A percentile compares a stretch with the other conserved stretches of the same genome.
Evolutionary conservation across 2,329 filamentous ascomycete species (phyloP).

Genomic region (Phialophora verrucosa): DNA sequence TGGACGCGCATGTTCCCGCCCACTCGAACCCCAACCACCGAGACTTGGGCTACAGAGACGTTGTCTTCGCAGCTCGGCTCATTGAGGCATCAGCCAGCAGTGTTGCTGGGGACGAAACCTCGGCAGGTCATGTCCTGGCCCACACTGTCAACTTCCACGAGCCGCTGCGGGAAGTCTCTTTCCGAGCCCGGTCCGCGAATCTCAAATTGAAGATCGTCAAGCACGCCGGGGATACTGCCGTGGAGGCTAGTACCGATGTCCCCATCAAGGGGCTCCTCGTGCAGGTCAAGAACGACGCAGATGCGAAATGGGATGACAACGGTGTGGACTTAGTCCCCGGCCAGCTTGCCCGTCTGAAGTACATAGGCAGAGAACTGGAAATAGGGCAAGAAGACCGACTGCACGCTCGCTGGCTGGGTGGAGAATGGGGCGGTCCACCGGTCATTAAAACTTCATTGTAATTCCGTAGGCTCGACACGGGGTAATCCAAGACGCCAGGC

Average conservation of each 20-base stretch:
- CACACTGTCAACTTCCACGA: slow-evolving; percentile 12
- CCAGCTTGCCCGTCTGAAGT: slow-evolving; percentile 1
- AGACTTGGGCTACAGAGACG: background rate
- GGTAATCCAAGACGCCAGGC: background rate
- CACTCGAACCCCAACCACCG: background rate
- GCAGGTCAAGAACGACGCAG: slow-evolving; percentile 8
- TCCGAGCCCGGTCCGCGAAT: background rate
- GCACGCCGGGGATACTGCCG: background rate
- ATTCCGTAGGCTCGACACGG: background rate
- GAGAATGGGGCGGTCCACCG: background rate
- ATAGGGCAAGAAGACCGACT: slow-evolving; percentile 9
- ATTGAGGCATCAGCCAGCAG: background rate
- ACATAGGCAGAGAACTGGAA: background rate
- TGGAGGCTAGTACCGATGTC: slow-evolving; percentile 4
- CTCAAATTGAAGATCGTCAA: slow-evolving; percentile 8
- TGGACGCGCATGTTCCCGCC: background rate
- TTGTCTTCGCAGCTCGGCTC: slow-evolving; percentile 10
- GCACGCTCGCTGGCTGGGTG: slow-evolving; percentile 12
- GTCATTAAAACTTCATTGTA: slow-evolving; percentile 7
- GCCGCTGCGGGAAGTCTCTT: slow-evolving; percentile 7
- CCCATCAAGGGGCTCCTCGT: slow-evolving; percentile 17
- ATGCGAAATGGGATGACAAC: slow-evolving; percentile 11
- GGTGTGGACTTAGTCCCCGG: slow-evolving; percentile 12
- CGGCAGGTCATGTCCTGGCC: background rate
- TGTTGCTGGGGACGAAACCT: background rate